Evolutionary conservation across 176 grass and related monocot genomes (phyloP).

Genomic region (Poa pratensis): DNA sequence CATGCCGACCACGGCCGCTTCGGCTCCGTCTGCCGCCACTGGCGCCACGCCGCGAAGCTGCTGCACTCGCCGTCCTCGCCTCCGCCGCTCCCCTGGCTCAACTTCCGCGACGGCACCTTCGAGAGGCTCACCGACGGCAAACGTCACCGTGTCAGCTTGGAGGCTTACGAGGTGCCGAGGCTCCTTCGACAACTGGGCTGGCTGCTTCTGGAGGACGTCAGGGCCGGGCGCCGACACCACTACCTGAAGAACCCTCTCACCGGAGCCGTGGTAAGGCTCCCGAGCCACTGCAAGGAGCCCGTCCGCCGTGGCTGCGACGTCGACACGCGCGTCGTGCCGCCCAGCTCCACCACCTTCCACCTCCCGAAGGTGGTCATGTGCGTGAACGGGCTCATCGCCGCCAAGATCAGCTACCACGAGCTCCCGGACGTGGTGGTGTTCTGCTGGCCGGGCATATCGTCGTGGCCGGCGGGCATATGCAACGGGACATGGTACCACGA

Average conservation of each 20-base stretch:
- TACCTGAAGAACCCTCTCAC: slow-evolving; percentile 15
- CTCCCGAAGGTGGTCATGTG: background rate
- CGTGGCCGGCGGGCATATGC: background rate
- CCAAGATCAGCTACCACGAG: background rate
- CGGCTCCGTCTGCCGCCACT: slow-evolving; percentile 2
- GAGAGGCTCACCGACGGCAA: background rate
- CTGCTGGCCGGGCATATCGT: slow-evolving; percentile 9
- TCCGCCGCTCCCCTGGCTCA: slow-evolving; percentile 6
- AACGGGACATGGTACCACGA: background rate
- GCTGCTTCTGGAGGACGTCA: slow-evolving; percentile 1
- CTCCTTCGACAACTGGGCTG: slow-evolving; percentile 5
- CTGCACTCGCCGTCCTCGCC: background rate
- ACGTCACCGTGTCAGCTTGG: background rate
- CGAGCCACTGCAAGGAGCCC: background rate
- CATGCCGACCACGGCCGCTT: background rate
- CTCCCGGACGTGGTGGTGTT: background rate
- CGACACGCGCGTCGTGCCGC: background rate
- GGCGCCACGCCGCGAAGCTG: background rate
- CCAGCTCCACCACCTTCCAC: slow-evolving; percentile 9
- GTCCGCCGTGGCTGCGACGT: background rate
- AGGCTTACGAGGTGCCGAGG: background rate
- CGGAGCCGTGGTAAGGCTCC: background rate
- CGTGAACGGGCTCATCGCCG: background rate
- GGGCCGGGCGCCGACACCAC: background rate
- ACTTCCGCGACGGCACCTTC: background rate